These are phyloP conservation scores for Glycyrrhiza uralensis DNA, from an alignment of 306 rosid genomes.

Conservation along the genomic window DNA sequence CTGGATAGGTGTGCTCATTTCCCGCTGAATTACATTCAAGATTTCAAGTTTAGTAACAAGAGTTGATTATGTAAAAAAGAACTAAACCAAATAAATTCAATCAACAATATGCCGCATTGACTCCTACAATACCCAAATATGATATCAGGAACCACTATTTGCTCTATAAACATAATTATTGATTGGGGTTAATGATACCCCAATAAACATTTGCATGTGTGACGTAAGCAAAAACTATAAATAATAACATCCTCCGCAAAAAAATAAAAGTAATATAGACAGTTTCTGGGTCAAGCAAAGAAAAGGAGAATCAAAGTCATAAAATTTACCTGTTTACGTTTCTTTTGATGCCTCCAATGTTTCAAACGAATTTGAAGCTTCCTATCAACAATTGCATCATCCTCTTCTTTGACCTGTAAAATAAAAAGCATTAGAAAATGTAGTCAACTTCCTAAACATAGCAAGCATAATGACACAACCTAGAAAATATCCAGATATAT, in stretches of 20 bases:
- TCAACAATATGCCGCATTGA: neutral
- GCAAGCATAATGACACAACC: neutral
- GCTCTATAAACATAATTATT: constrained; percentile 7
- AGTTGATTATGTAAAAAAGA: neutral
- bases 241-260: neutral
- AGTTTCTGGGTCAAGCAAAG: constrained; percentile 7
- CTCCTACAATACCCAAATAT: constrained; percentile 1
- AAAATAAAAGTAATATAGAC: constrained; percentile 2
- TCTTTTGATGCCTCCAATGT: constrained; percentile 62
- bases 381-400: constrained; percentile 69
- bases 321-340: constrained; percentile 55
- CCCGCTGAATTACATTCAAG: constrained; percentile 43
- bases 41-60: constrained; percentile 35
- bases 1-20: constrained; percentile 31
- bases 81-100: constrained; percentile 1
- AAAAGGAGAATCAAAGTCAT: neutral
- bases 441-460: constrained; percentile 6
- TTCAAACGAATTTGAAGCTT: constrained; percentile 77
- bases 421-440: constrained; percentile 4
- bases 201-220: neutral
- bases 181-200: neutral
- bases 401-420: constrained; percentile 91
- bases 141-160: constrained; percentile 7
- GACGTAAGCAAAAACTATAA: neutral
- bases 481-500: neutral